Evolutionary conservation across 2,329 filamentous ascomycete species (phyloP), one percentile per base, ranked within the genome.

Genomic region (Hymenoscyphus fraxineus): DNA sequence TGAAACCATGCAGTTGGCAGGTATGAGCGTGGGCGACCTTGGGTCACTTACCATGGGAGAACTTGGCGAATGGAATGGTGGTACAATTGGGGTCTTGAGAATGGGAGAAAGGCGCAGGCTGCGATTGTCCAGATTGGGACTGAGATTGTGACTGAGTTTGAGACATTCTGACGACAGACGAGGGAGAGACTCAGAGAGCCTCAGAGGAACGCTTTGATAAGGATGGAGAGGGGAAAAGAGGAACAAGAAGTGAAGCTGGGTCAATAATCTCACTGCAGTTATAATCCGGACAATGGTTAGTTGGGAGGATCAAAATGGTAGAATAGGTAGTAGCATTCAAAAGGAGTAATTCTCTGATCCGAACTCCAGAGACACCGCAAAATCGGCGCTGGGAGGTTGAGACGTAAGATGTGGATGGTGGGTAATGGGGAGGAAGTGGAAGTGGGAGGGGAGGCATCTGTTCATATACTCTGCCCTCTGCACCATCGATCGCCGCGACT

Each of bases 11-110:
- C 1, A 35, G 9, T 35, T 35, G 35, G 9, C 9, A 35, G 1
- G 35, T 35, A 35, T 35, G 35, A 35, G 9, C 5, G 35, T 10
- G 35, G 35, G 35, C 35, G 27, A 35, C 35, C 35, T 6, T 51
- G 19, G 22, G 15, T 10, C 16, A 57, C 54, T 6, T 57, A 57
- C 54, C 70, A 60, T 72, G 68, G 63, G 74, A 76, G 61, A 75
- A 75, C 58, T 74, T 75, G 15, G 64, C 63, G 31, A 76, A 65
- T n/a, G 72, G 68, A 58, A 74, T 55, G 10, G 67, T 64, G 27
- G 66, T 63, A 61, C 64, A 69, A 12, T 60, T 58, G 12, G 66
- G 69, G 56, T 67, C 61, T 59, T 66, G 65, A 54, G 67, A 39
- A 67, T 22, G 44, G 19, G 44, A 27, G 44, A 51, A 51, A 35